Base-by-base conservation (phyloP, 2,329 filamentous ascomycete genomes). In the Trichoderma afroharzianum region DNA sequence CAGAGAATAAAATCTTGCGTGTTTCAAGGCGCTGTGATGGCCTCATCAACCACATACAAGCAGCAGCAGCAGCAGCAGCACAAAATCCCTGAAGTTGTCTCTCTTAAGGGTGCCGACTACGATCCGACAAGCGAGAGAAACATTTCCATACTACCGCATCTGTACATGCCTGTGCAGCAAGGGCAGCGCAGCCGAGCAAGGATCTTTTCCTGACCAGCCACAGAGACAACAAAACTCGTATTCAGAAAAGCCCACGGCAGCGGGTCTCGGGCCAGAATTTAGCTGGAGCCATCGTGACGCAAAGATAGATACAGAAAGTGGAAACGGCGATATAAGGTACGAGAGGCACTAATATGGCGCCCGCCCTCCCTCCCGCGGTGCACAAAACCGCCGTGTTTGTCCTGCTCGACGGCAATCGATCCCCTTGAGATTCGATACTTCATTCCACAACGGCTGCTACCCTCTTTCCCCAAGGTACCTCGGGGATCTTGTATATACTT, bases 51-150 rank as follows among this genome's bases (percentile, higher is more conserved):
- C 33, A 47, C n/a, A 21, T 21, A n/a, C 43, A 43, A 6, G 15
- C 43, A n/a, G 26, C 26, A 26, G 26, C 26, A 26, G 26, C 26
- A 36, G 33, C 32, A 30, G 33, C 36, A 58, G 26, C 53, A 68
- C 64, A 68, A 18, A 24, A n/a, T 30, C 21, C 33, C 15, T 66
- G 18, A 11, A 9, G 6, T 2, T 67, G 47, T 67, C 50, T 57
- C 50, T 57, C 63, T 39, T 14, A 12, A 61, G 55, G 39, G 36
- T 39, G 53, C 26, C 53, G 14, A 39, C 24, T 12, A 63, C 30
- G 62, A 50, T 63, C 36, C 28, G 21, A 36, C 67, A 69, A 69
- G 67, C 55, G 66, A 69, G 36, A 62, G 67, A 69, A 62, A 53
- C 67, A 69, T 39, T 39, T 33, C 32, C 32, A 33, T 33, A 33